Evolutionary conservation across 192 early-diverging fungal genomes (phyloP), one percentile per base, ranked within the genome.

Genomic region (Coemansia sp.): DNA sequence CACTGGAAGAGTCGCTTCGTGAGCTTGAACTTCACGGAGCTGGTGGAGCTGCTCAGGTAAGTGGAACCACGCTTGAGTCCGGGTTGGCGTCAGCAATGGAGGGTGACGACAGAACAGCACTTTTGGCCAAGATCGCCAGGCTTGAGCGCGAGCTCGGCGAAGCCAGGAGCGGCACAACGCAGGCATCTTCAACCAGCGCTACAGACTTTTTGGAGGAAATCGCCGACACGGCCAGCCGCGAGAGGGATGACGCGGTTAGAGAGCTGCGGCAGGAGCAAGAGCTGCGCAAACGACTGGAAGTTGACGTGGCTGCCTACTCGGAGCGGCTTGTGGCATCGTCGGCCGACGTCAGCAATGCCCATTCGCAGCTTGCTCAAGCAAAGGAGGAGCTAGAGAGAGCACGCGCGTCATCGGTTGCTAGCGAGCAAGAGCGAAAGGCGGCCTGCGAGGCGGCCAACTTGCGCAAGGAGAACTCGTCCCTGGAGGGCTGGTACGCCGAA

Each of bases 1-100:
- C 85, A 0, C 74, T 98, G 46, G 91, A 96, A 78, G 94, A 96
- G 40, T 77, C 87, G 42, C 74, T 97, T 11, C 87, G 85, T 38
- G 95, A 98, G 76, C 74, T 91, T 20, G 94, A 98, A 73, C 82
- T 95, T 15, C 69, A 71, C 15, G 74, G 83, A 48, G 78, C 71
- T 13, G 63, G 61, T 36, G 61, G 64, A 1, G n/a, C 80, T 42
- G 71, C 72, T 58, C 62, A 65, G 41, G 68, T 78, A 6, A 72
- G 72, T 15, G 64, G 41, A 2, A 59, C 66, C 20, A 73, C 69
- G 17, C 71, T 78, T 20, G 69, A 66, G 51, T 61, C 51, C 1
- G 76, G 80, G 53, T 61, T 76, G 41, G 80, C 67, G 5, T 64
- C 64, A 24, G 82, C 70, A 4, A 59, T 80, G 53, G 75, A 65